phyloP scores from a whole-genome alignment of 805 yeast species.

The Grigorovia yakushimaensis region DNA sequence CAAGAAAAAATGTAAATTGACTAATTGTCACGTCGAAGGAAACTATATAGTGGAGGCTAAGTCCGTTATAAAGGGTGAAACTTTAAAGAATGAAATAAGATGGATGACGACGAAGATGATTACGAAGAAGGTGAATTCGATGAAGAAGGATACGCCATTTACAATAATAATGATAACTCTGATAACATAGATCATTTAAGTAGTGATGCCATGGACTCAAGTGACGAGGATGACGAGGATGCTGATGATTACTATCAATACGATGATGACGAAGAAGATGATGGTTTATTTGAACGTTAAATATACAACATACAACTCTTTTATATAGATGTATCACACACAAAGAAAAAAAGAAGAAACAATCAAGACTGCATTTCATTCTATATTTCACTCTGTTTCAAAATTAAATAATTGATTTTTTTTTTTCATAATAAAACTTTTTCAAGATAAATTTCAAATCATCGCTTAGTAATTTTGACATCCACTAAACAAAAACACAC shows the following conservation, averaged over 20 bases:
- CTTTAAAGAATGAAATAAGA: conserved; percentile 32
- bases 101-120: not conserved
- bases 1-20: conserved; percentile 53
- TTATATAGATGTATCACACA: not conserved
- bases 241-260: conserved; percentile 34
- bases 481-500: not conserved
- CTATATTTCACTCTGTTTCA: too few relatives aligned
- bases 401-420: too few relatives aligned
- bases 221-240: conserved; percentile 14
- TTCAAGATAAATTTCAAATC: not conserved
- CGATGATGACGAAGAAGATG: conserved; percentile 43
- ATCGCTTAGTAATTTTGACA: not conserved
- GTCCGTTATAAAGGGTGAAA: conserved; percentile 46
- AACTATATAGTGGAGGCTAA: conserved; percentile 56
- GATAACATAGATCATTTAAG: conserved; percentile 19
- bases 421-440: too few relatives aligned
- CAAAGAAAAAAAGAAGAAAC: too few relatives aligned
- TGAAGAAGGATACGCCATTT: conserved; percentile 2
- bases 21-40: conserved; percentile 81
- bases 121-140: conserved; percentile 12
- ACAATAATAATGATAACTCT: conserved; percentile 20
- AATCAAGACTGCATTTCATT: too few relatives aligned
- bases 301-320: not conserved
- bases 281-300: conserved; percentile 50
- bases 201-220: conserved; percentile 2